Evolutionary conservation across 306 rosid genomes (phyloP), one percentile per base, ranked within the genome.

Genomic region (Corylus heterophylla): DNA sequence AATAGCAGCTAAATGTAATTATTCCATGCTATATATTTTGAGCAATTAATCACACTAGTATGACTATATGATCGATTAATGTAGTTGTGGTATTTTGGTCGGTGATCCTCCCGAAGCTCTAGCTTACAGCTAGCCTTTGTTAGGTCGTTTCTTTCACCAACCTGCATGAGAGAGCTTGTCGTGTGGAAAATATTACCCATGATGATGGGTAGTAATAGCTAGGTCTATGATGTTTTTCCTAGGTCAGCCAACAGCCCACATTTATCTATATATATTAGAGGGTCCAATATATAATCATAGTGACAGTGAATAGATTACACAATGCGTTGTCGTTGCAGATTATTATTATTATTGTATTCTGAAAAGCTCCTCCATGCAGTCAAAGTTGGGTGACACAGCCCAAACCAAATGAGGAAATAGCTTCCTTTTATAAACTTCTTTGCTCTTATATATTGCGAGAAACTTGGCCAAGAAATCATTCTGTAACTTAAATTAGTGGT

Each of bases 121-220:
- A 59, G 48, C 55, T 20, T 6, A 56, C 81, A 77, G 63, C 74
- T 29, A 77, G 64, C 8, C 63, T 29, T 63, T 22, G 47, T 56
- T 77, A 77, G 85, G 85, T 73, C 20, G 59, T 82, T 44, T 59
- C 78, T 55, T 64, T 77, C 74, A 72, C 74, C 82, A 77, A 72
- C 74, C 61, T 48, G 1, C 63, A 10, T 66, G 48, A 63, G 48
- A 63, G 55, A 39, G 54, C 54, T 45, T 73, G 75, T 20, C 75
- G 74, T 54, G 66, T 54, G 77, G 78, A 63, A 55, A 61, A 70
- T 54, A 42, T 42, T 42, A 56, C 22, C 63, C 44, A 18, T 39
- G 50, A 39, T 62, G 25, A 8, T 64, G 17, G 8, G 49, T 2
- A 31, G 35, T 31, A 31, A 31, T 16, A 16, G 25, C 27, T 37